Base-by-base conservation (phyloP, 371 early-diverging fungal genomes). In the Basidiobolus heterosporus region DNA sequence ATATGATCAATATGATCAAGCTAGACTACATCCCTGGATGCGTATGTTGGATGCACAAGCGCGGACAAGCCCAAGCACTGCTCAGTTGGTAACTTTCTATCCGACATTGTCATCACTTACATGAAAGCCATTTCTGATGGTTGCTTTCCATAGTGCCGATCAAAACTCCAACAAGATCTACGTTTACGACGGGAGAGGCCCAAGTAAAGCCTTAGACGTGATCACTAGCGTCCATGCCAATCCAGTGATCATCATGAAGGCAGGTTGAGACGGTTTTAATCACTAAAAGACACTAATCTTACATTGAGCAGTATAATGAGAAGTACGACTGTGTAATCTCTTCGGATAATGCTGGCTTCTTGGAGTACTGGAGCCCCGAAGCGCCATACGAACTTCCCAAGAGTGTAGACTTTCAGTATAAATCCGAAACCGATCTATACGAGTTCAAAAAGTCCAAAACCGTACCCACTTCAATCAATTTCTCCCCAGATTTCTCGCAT, bases 1-100 rank as follows among this genome's bases (percentile, higher is more conserved):
- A 94, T 55, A 94, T 94, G 95, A 91, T 94, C 51, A 91, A 90
- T 49, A 88, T 92, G 65, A 72, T 93, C 56, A 78, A 79, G 52
- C 58, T 89, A 22, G 70, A 71, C 7, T 91, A 73, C 54, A 55
- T 78, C 4, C 91, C 92, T 6, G 66, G 70, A 16, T 65, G 75
- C 37, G 67, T 90, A 0, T 86, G 88, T 60, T 96, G 93, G 90
- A 74, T 85, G 40, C 82, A 77, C 56, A 74, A 81, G 56, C 72
- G 72, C 38, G 91, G 84, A 13, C 80, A 88, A 57, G 81, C 89
- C 0, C 80, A 78, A 41, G 78, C 87, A 13, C 52, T 80, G 30
- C 67, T 89, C 16, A 84, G 87, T 15, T 73, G 82, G 78, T 85
- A 74, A 55, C 67, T 54, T 7, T 6, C 36, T 36, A 9, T 22